Evolutionary conservation across 208 protist species (phyloP).

Genomic region (Giardia muris): DNA sequence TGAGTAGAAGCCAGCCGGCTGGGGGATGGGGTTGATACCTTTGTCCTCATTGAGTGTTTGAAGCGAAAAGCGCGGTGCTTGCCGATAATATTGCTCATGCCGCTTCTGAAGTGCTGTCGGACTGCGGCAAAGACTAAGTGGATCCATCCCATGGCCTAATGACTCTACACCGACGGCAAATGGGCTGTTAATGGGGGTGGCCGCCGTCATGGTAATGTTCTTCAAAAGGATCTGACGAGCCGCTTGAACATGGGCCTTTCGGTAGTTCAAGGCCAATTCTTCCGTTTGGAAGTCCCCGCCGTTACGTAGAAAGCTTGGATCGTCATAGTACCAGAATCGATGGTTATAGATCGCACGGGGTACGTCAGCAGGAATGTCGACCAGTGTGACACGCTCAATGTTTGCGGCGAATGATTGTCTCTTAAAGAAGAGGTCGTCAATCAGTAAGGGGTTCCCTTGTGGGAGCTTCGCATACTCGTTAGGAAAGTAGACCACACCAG

Average conservation of each 20-base stretch:
- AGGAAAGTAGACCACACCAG: background rate
- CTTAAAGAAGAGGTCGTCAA: slow-evolving; percentile 3
- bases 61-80: background rate
- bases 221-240: background rate
- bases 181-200: background rate
- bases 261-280: background rate
- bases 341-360: background rate
- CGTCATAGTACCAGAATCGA: background rate
- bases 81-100: background rate
- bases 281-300: background rate
- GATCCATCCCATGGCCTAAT: background rate
- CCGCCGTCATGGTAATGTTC: background rate
- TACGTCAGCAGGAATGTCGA: background rate
- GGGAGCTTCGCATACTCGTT: background rate
- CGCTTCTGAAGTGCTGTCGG: background rate
- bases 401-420: background rate
- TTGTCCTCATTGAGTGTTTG: background rate
- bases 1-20: background rate
- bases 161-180: background rate
- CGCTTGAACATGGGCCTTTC: background rate
- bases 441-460: background rate
- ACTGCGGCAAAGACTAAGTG: background rate
- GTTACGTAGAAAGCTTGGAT: background rate
- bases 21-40: background rate
- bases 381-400: background rate